Evolutionary conservation across 805 yeast genomes (phyloP), one percentile per base, ranked within the genome.

Genomic region (Kazachstania psychrophila): DNA sequence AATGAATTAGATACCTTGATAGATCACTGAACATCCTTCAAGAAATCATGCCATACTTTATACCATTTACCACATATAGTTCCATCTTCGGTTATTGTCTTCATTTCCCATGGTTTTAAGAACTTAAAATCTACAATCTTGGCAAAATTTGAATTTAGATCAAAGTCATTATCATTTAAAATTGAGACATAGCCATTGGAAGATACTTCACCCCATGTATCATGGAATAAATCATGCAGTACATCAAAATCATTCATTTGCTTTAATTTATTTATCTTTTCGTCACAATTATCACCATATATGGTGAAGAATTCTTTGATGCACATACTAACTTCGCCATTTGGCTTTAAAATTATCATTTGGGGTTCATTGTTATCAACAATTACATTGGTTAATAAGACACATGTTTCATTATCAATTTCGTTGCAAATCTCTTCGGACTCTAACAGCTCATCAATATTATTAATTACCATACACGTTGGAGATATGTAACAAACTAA

Each of bases 391-490:
- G 56, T 48, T 23, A 58, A 43, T 29, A 58, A 34, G 2, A 58
- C 59, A 39, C 62, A 58, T 1, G 61, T 58, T 38, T 58, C 63
- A 36, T 58, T 58, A 38, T 58, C 63, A 24, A 58, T 55, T 36
- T 56, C 60, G 18, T 47, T 43, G 28, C 47, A 40, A 6, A 56
- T 46, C 28, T 48, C 54, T 15, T 45, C 42, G 12, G 44, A 41
- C 5, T 44, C 48, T 18, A 58, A 40, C 23, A 58, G 45, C 33
- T 55, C 60, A 34, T 58, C 62, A 17, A 54, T 46, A 35, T 55
- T 56, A 26, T 51, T 45, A 14, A 50, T 32, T 5, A 55, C 47
- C 47, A 55, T 38, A 19, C 55, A 46, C 9, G 49, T 47, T 6
- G 62, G 60, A 3, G 61, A 46, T 28, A 58, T 36, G 37, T 52